phyloP scores from a whole-genome alignment of 108 stramenopile genomes.

The Skeletonema potamos region DNA sequence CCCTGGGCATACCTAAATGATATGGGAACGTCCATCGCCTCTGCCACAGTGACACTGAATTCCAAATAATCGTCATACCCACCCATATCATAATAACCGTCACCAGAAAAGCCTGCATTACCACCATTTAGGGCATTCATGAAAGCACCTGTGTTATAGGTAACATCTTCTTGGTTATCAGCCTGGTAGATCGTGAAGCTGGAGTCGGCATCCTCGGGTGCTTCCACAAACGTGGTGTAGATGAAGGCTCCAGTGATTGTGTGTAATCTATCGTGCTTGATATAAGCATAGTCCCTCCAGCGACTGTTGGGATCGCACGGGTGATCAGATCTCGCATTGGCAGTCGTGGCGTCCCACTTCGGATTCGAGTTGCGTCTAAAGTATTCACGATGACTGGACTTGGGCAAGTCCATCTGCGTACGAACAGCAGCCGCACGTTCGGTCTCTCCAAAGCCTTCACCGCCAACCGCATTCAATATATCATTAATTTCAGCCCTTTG shows the following conservation, averaged over 20 bases:
- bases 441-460: constrained; percentile 10
- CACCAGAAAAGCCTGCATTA: constrained; percentile 22
- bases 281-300: constrained; percentile 46
- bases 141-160: neutral
- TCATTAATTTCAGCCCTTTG: constrained; percentile 34
- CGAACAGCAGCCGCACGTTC: constrained; percentile 20
- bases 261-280: constrained; percentile 27
- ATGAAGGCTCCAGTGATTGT: constrained; percentile 1
- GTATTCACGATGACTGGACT: constrained; percentile 48
- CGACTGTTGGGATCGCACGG: constrained; percentile 41
- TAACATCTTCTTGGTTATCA: constrained; percentile 13
- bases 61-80: constrained; percentile 20
- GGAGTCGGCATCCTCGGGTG: constrained; percentile 25
- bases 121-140: constrained; percentile 3
- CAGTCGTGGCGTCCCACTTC: constrained; percentile 35
- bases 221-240: constrained; percentile 36
- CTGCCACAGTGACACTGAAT: constrained; percentile 14
- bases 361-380: constrained; percentile 42
- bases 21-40: constrained; percentile 20
- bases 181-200: constrained; percentile 31
- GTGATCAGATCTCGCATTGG: constrained; percentile 33
- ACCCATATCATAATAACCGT: constrained; percentile 30
- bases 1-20: constrained; percentile 30
- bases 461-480: constrained; percentile 15
- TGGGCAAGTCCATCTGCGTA: constrained; percentile 28